Percentiles rank a stretch among this genome's conserved stretches.
These are phyloP conservation scores for Verticillium klebahnii DNA, from an alignment of 2,329 filamentous ascomycete genomes.

Conservation along the genomic window DNA sequence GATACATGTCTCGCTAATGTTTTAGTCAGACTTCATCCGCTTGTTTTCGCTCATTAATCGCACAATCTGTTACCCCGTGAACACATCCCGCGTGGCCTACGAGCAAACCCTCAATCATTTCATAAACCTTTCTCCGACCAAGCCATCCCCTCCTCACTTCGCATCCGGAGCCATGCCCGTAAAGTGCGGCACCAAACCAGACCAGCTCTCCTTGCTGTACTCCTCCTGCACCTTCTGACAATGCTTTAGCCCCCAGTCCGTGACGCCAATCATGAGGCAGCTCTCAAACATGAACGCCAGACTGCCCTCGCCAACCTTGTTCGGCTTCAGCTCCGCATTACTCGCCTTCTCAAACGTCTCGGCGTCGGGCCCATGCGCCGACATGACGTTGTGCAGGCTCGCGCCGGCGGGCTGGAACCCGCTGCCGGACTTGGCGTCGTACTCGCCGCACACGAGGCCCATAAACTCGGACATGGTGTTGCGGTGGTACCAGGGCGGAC, in stretches of 20 bases:
- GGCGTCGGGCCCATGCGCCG: constrained; percentile 46
- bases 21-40: too few relatives aligned
- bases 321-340: constrained; percentile 35
- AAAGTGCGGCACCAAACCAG: constrained; percentile 14
- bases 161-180: neutral
- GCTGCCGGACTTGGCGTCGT: constrained; percentile 41
- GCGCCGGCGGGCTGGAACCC: constrained; percentile 39
- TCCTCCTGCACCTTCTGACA: constrained; percentile 38
- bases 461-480: constrained; percentile 46
- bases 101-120: neutral
- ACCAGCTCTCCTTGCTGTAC: constrained; percentile 64
- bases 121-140: neutral
- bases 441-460: constrained; percentile 38
- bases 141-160: neutral
- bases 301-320: constrained; percentile 37
- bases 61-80: too few relatives aligned
- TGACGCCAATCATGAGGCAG: constrained; percentile 48
- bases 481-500: constrained; percentile 54
- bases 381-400: constrained; percentile 53
- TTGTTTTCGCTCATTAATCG: too few relatives aligned
- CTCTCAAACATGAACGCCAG: constrained; percentile 50
- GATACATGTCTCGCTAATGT: too few relatives aligned
- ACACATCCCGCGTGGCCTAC: too few relatives aligned
- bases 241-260: constrained; percentile 43
- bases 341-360: constrained; percentile 39